Percentiles rank a stretch among this genome's conserved stretches.
Evolutionary conservation across 345 rosid genomes (phyloP).

Genomic region (Geranium brycei): DNA sequence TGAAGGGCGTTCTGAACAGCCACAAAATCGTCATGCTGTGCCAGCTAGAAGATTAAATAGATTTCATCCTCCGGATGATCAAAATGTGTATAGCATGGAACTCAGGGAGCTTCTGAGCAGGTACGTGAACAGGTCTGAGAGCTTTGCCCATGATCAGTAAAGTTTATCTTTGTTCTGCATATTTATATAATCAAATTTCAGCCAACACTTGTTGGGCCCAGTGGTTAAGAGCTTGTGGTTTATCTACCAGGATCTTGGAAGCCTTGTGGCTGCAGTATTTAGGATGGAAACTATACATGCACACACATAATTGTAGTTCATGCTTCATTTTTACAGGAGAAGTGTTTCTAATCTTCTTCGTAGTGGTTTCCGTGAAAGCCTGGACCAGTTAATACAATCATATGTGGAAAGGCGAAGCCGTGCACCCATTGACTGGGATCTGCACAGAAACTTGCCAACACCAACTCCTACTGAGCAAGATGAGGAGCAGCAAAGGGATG

Average conservation of each 20-base stretch:
- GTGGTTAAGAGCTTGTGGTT: too few relatives aligned
- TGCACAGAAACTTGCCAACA: conserved; percentile 60
- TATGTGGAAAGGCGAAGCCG: conserved; percentile 86
- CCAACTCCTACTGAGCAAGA: conserved; percentile 42
- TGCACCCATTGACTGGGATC: conserved; percentile 87
- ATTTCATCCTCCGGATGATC: conserved; percentile 94
- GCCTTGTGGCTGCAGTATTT: too few relatives aligned
- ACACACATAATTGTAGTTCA: background rate
- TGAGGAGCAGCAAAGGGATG: conserved; percentile 57
- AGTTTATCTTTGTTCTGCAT: background rate
- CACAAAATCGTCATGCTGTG: conserved; percentile 46
- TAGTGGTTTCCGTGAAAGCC: conserved; percentile 97
- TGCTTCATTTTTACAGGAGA: conserved; percentile 37
- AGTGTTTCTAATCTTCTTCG: conserved; percentile 95
- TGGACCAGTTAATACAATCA: conserved; percentile 89
- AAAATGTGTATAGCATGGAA: conserved; percentile 87
- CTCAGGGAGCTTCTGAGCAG: conserved; percentile 95
- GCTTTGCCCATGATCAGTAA: background rate
- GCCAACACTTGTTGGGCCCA: too few relatives aligned
- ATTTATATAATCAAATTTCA: too few relatives aligned
- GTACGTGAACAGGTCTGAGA: conserved; percentile 22
- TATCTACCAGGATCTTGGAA: too few relatives aligned
- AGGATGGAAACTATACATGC: background rate
- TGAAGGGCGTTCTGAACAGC: conserved; percentile 42
- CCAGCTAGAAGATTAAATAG: conserved; percentile 67